Evolutionary conservation across 2,329 filamentous ascomycete species (phyloP).

Genomic region (Microsporum ferrugineum): DNA sequence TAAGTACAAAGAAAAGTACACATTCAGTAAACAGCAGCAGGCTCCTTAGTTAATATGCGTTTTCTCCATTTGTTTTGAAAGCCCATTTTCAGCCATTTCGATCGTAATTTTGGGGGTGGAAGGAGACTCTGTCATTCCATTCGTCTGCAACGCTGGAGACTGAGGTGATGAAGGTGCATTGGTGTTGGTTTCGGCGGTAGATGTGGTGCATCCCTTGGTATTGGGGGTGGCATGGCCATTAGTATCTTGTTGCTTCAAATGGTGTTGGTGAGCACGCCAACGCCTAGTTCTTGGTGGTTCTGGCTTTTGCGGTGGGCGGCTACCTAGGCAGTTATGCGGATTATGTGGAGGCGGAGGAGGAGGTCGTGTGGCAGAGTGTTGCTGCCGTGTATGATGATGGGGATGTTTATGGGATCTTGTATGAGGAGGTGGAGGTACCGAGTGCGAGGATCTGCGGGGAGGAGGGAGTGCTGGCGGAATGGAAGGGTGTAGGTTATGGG

Average conservation of each 20-base stretch:
- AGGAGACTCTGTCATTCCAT: background rate
- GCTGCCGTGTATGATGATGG: constrained; percentile 8
- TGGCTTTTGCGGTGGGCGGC: constrained; percentile 22
- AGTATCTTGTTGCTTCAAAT: constrained; percentile 5
- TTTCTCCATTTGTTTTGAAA: background rate
- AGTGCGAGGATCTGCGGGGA: constrained; percentile 28
- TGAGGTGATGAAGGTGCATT: background rate
- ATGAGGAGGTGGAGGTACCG: constrained; percentile 15
- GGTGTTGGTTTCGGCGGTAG: background rate
- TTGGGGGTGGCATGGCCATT: background rate
- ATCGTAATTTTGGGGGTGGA: background rate
- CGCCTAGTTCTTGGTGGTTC: constrained; percentile 34
- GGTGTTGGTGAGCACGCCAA: constrained; percentile 25
- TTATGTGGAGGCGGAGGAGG: constrained; percentile 8
- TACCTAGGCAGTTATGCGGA: constrained; percentile 6
- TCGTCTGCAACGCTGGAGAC: background rate
- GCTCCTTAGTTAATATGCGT: background rate
- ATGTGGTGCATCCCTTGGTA: background rate
- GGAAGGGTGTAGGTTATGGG: background rate
- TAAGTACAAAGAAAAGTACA: background rate
- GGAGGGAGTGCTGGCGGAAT: constrained; percentile 32
- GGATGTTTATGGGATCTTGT: constrained; percentile 11
- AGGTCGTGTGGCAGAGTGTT: constrained; percentile 5
- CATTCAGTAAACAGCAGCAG: background rate
- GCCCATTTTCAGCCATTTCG: background rate